Conservation (phyloP, 768 basidiomycete genomes). For the Hygrocybe punicea region DNA sequence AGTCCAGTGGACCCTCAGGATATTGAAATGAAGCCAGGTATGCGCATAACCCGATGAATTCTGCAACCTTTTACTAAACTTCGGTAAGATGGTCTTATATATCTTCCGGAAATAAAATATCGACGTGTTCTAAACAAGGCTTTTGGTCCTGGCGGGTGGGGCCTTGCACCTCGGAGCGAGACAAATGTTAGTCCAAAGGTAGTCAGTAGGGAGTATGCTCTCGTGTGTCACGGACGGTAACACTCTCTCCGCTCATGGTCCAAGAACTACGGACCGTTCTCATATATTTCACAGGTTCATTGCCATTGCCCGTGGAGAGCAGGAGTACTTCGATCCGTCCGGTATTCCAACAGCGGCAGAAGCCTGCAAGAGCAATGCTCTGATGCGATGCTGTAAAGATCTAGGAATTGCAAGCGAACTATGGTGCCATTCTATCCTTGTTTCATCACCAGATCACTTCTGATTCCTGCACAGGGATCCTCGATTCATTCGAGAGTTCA, state of each 20-base stretch:
- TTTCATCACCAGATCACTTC: neutral
- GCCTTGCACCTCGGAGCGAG: constrained; percentile 88
- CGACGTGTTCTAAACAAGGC: constrained; percentile 87
- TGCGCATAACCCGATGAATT: neutral
- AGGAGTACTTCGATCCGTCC: constrained; percentile 90
- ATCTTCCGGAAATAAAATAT: constrained; percentile 97
- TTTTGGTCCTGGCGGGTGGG: constrained; percentile 97
- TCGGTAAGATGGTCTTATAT: constrained; percentile 78
- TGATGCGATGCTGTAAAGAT: constrained; percentile 98
- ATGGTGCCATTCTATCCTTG: constrained; percentile 52
- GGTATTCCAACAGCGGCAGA: constrained; percentile 93
- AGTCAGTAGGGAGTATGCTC: constrained; percentile 90
- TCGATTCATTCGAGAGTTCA: constrained; percentile 92
- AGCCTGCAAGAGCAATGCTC: constrained; percentile 92
- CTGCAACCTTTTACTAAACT: neutral
- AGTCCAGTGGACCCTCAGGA: constrained; percentile 73
- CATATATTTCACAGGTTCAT: constrained; percentile 57
- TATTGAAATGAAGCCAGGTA: constrained; percentile 93
- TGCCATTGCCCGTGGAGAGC: constrained; percentile 88
- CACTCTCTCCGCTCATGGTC: neutral
- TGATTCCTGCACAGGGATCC: constrained; percentile 67
- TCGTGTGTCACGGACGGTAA: constrained; percentile 88
- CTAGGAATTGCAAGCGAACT: constrained; percentile 94
- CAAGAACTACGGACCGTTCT: neutral
- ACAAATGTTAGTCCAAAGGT: constrained; percentile 85